These are phyloP conservation scores for Quambalaria eucalypti DNA, from an alignment of 1,284 basidiomycete genomes.

Conservation along the genomic window DNA sequence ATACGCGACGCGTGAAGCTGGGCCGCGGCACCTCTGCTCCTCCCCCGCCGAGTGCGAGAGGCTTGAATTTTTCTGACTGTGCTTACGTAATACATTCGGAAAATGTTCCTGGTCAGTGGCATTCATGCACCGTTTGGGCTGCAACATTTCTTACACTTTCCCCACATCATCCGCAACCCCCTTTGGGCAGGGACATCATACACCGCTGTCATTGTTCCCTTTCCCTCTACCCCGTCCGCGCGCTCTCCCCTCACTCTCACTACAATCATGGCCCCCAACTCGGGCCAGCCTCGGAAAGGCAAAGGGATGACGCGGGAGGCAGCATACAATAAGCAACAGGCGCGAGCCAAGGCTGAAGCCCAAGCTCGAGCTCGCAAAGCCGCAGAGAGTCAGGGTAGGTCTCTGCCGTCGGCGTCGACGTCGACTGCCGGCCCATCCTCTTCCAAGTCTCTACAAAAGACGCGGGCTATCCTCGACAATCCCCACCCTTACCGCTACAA, in stretches of 20 bases:
- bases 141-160: too few relatives aligned
- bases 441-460: conserved; percentile 6
- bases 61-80: too few relatives aligned
- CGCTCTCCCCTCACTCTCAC: too few relatives aligned
- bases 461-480: conserved; percentile 1
- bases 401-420: neutral
- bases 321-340: conserved; percentile 1
- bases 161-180: too few relatives aligned
- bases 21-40: too few relatives aligned
- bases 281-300: neutral
- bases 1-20: too few relatives aligned
- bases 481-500: conserved; percentile 30
- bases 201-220: neutral
- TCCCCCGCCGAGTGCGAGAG: too few relatives aligned
- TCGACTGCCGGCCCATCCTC: neutral
- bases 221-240: neutral
- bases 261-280: neutral
- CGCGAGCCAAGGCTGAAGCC: neutral
- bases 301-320: conserved; percentile 1
- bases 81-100: too few relatives aligned
- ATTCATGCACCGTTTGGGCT: too few relatives aligned
- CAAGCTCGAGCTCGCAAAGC: neutral
- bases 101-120: too few relatives aligned
- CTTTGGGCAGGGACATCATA: too few relatives aligned
- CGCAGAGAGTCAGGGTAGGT: too few relatives aligned